Evolutionary conservation across 192 early-diverging fungal species (phyloP).

Genomic region (Backusella circina): DNA sequence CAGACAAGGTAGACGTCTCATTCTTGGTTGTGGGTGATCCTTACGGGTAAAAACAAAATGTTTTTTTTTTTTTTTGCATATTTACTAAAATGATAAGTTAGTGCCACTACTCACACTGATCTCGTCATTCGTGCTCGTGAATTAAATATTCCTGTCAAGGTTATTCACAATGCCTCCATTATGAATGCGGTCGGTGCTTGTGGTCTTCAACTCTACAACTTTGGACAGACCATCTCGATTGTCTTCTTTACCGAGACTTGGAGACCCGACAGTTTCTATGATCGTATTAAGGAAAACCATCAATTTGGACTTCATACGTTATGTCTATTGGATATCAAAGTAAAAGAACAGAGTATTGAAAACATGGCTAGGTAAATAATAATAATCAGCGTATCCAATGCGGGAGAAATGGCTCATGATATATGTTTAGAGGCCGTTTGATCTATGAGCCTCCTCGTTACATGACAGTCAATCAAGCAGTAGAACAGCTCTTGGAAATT

Average conservation of each 20-base stretch:
- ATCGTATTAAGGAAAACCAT: slow-evolving; percentile 85
- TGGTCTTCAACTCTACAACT: slow-evolving; percentile 96
- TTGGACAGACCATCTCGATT: slow-evolving; percentile 98
- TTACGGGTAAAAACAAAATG: slow-evolving; percentile 69
- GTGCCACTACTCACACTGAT: slow-evolving; percentile 97
- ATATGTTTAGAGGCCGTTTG: slow-evolving; percentile 60
- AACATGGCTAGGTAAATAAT: slow-evolving; percentile 76
- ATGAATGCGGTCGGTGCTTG: slow-evolving; percentile 97
- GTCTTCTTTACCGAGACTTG: slow-evolving; percentile 97
- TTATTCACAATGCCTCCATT: slow-evolving; percentile 99
- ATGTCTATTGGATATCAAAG: slow-evolving; percentile 95
- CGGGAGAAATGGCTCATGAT: too few relatives aligned
- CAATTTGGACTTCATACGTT: slow-evolving; percentile 88
- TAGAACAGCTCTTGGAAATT: slow-evolving; percentile 90
- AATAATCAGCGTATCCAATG: neutral
- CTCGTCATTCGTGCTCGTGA: slow-evolving; percentile 92
- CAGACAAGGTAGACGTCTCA: slow-evolving; percentile 85
- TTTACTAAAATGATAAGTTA: neutral
- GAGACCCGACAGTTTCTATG: slow-evolving; percentile 97
- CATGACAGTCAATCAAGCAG: slow-evolving; percentile 95
- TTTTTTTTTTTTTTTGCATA: neutral
- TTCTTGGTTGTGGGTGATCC: slow-evolving; percentile 99
- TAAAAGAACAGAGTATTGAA: slow-evolving; percentile 95
- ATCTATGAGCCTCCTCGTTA: slow-evolving; percentile 98
- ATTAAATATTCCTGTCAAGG: slow-evolving; percentile 75